A percentile compares a stretch with the other conserved stretches of the same genome.
Conservation (phyloP, 768 basidiomycete genomes). For the Mrakia hoshinonis region DNA sequence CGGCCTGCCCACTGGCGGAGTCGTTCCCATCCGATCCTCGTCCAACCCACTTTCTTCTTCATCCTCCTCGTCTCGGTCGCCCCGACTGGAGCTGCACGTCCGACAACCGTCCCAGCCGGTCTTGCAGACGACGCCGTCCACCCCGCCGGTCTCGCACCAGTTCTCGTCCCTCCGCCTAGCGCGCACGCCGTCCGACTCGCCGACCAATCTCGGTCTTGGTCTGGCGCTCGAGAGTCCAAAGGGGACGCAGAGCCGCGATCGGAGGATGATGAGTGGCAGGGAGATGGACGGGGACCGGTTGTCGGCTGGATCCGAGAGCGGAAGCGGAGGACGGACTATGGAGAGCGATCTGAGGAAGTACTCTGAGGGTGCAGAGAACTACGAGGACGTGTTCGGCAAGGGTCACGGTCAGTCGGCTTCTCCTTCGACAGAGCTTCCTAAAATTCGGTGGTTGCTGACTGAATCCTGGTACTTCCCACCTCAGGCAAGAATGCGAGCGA, state of each 20-base stretch:
- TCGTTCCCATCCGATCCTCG: slow-evolving; percentile 58
- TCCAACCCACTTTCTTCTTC: slow-evolving; percentile 38
- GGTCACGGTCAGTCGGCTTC: slow-evolving; percentile 46
- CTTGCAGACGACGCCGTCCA: neutral
- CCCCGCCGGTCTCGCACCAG: neutral
- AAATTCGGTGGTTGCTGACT: too few species aligned
- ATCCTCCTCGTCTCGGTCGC: slow-evolving; percentile 30
- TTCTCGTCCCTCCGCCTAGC: slow-evolving; percentile 12
- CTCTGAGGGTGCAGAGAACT: slow-evolving; percentile 72
- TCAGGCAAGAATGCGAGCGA: slow-evolving; percentile 24
- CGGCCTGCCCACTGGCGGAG: slow-evolving; percentile 36
- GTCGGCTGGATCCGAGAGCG: neutral
- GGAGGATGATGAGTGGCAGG: neutral
- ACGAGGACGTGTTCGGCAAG: slow-evolving; percentile 89
- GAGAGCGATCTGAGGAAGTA: slow-evolving; percentile 56
- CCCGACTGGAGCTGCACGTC: slow-evolving; percentile 18
- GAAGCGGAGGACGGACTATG: neutral
- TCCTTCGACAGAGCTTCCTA: neutral
- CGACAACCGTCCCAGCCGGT: slow-evolving; percentile 11
- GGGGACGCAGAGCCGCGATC: neutral
- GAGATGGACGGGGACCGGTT: neutral
- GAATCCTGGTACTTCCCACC: too few species aligned
- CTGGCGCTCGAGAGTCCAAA: neutral
- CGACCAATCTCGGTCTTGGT: neutral
- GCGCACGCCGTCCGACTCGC: neutral